Conservation (phyloP, 2,329 filamentous ascomycete species). For the Fusarium sp. region DNA sequence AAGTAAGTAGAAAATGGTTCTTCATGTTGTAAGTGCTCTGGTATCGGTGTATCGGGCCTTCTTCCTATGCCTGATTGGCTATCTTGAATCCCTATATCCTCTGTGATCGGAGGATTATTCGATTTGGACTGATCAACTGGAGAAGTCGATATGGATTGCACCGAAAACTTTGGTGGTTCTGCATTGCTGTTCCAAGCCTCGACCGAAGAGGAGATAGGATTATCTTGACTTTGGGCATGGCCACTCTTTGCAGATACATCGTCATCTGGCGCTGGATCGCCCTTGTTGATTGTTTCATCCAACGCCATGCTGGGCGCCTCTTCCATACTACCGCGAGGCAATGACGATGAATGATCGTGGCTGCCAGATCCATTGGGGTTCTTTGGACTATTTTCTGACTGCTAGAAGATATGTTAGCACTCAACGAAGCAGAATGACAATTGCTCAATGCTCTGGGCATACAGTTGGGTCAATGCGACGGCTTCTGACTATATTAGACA, state of each 20-base stretch:
- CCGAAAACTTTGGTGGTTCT: not conserved
- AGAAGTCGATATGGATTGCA: not conserved
- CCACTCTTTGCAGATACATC: not conserved
- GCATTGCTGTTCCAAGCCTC: not conserved
- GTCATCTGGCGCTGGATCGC: not conserved
- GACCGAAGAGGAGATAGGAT: not conserved
- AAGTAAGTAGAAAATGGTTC: not conserved
- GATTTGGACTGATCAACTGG: not conserved
- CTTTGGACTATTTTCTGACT: not conserved
- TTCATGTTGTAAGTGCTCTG: not conserved
- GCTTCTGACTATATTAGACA: not conserved
- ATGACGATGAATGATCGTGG: not conserved
- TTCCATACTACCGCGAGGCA: not conserved
- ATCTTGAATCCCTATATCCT: not conserved
- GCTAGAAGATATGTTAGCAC: not conserved
- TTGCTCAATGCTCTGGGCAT: not conserved
- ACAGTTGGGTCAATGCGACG: not conserved
- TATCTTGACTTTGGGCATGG: not conserved
- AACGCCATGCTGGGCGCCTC: not conserved
- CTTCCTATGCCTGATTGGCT: not conserved
- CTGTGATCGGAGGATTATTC: not conserved
- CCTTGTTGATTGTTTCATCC: not conserved
- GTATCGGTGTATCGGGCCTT: not conserved
- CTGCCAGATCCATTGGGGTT: not conserved
- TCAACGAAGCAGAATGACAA: not conserved